Conservation (phyloP, 495 filamentous ascomycete genomes). For the Chlorociboria aeruginascens region DNA sequence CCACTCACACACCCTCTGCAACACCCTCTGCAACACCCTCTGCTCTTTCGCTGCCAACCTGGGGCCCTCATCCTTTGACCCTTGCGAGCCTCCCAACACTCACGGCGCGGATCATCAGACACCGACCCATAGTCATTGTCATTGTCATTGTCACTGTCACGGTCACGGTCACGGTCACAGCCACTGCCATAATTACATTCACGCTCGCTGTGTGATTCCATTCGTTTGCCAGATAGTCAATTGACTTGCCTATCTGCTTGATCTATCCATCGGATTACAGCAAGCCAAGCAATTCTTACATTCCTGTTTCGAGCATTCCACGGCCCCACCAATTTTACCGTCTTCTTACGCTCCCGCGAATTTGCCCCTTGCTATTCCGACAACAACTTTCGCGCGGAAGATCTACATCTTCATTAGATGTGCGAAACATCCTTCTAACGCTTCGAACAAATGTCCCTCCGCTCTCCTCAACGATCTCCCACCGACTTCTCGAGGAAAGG, state of each 20-base stretch:
- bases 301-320: background rate
- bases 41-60: too few relatives aligned
- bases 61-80: too few relatives aligned
- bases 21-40: background rate
- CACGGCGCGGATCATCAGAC: background rate
- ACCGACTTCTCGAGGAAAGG: slow-evolving; percentile 5
- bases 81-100: background rate
- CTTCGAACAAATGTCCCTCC: slow-evolving; percentile 10
- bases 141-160: background rate
- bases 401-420: background rate
- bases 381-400: background rate
- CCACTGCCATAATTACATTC: background rate
- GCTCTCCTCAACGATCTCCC: slow-evolving; percentile 7
- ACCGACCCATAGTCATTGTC: background rate
- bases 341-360: background rate
- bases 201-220: background rate
- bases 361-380: background rate
- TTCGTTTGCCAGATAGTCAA: background rate
- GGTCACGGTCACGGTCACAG: background rate
- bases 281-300: background rate
- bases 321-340: background rate
- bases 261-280: background rate
- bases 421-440: background rate
- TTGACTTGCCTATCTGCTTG: background rate
- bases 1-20: background rate